Evolutionary conservation across 2,329 filamentous ascomycete species (phyloP), one percentile per base, ranked within the genome.

Genomic region (Alternaria novae-zelandiae): DNA sequence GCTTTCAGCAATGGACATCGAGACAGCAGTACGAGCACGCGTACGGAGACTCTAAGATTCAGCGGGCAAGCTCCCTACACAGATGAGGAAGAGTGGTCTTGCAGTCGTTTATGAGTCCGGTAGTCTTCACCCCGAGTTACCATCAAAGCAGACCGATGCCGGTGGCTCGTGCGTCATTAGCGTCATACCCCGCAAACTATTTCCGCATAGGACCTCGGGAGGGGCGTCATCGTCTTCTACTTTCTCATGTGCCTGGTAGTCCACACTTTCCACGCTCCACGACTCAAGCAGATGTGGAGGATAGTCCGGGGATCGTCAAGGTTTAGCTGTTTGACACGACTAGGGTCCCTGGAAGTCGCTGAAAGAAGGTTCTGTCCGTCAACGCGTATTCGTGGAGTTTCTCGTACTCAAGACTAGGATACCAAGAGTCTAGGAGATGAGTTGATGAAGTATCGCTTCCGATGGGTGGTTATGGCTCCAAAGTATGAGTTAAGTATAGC

Each of bases 301-400:
- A 50, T 43, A 25, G 30, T 59, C 55, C 55, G 55, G 49, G 49
- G 36, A 41, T 28, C 9, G 23, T 15, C 30, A 44, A 43, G 57
- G 30, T 50, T 43, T 30, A 49, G 12, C 28, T 21, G 3, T 17
- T 41, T 59, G 23, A 32, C 41, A 26, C 23, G 30, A 36, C 45
- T 8, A 26, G 17, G 25, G 25, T 41, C 21, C 26, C 60, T 26
- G n/a, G 8, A 12, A 51, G n/a, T 11, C 17, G 28, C 26, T 44
- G 13, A 50, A 44, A 30, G 36, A 54, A 20, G 30, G 32, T n/a
- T 6, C 23, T 8, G 53, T 26, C 21, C 12, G 44, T 20, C 17
- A 53, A 23, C 28, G 51, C 57, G 61, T 50, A 60, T 63, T 63
- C 61, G 61, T 63, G 57, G 61, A 63, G 45, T 53, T 63, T 56